These are phyloP conservation scores for Raphanus hybrid DNA, from an alignment of 441 rosid species.

Conservation along the genomic window DNA sequence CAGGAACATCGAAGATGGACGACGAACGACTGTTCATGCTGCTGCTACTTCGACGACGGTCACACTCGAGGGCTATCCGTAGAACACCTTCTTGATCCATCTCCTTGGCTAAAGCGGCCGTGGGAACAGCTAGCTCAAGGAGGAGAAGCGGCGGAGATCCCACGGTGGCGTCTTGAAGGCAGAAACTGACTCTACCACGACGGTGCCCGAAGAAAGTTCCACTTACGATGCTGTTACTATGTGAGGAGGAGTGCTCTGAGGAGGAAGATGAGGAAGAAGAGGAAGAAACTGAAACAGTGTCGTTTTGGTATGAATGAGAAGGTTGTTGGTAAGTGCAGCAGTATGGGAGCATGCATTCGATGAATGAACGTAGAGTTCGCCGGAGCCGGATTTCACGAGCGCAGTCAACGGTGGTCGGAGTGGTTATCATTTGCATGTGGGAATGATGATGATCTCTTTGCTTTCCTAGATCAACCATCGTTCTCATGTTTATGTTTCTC, in stretches of 20 bases:
- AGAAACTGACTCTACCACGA: conserved; percentile 77
- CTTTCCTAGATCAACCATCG: conserved; percentile 66
- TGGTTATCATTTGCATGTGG: conserved; percentile 53
- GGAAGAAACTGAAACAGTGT: conserved; percentile 39
- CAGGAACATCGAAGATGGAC: conserved; percentile 62
- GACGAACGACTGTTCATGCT: conserved; percentile 46
- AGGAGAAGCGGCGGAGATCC: conserved; percentile 63
- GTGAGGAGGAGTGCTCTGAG: conserved; percentile 27
- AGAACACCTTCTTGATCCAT: conserved; percentile 70
- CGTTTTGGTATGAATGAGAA: conserved; percentile 39
- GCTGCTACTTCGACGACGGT: conserved; percentile 59
- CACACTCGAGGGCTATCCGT: conserved; percentile 71
- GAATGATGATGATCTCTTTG: conserved; percentile 43
- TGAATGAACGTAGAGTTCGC: conserved; percentile 68
- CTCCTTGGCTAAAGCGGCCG: conserved; percentile 68
- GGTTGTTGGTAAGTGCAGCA: conserved; percentile 63
- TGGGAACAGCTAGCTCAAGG: conserved; percentile 74
- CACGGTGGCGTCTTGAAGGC: conserved; percentile 62
- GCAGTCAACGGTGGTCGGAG: conserved; percentile 70
- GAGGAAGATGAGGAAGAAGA: conserved; percentile 37
- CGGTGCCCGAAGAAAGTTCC: conserved; percentile 86
- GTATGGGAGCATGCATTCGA: conserved; percentile 71
- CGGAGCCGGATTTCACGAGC: conserved; percentile 66
- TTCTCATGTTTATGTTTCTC: conserved; percentile 49
- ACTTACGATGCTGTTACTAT: conserved; percentile 38